Evolutionary conservation across 305 asterid genomes (phyloP), one percentile per base, ranked within the genome.

Genomic region (Fraxinus floribunda): DNA sequence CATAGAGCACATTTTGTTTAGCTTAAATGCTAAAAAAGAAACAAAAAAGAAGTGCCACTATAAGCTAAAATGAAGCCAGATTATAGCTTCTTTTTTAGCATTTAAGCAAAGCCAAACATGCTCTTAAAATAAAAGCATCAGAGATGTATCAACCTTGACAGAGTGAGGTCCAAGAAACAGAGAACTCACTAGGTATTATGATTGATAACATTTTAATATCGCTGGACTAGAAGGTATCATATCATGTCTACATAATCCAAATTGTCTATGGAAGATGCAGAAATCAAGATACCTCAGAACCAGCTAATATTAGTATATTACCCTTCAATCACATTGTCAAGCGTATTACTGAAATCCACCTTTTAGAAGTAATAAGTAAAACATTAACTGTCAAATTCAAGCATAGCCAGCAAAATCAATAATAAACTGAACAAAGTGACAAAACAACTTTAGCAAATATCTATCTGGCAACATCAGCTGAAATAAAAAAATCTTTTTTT

Each of bases 121-220:
- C 36, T 68, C 36, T 29, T 68, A 68, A 11, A 26, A 38, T 26
- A 26, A 26, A 26, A 26, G 34, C 72, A 64, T 64, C 34, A 10
- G 39, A 10, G 24, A 74, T 55, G 79, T 36, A 57, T 41, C 84
- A 83, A 81, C 49, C 80, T 78, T 85, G 84, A 75, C 88, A 79
- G 66, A 78, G 80, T 70, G 32, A 55, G 36, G 68, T 70, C 75
- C 81, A 78, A 30, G 8, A 57, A 66, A 39, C 35, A 52, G 13
- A 73, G 60, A 57, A 39, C 81, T n/a, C 78, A 75, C 81, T 79
- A 36, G 75, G 80, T 76, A 70, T 75, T 81, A 38, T 38, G 49
- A 76, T 79, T 76, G 81, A 78, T 74, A 18, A 18, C 20, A 30
- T 7, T 73, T 57, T 75, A 52, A 30, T 80, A 24, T 79, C 4